Evolutionary conservation across 2,329 filamentous ascomycete genomes (phyloP).

Genomic region (Paraphaeosphaeria minitans): DNA sequence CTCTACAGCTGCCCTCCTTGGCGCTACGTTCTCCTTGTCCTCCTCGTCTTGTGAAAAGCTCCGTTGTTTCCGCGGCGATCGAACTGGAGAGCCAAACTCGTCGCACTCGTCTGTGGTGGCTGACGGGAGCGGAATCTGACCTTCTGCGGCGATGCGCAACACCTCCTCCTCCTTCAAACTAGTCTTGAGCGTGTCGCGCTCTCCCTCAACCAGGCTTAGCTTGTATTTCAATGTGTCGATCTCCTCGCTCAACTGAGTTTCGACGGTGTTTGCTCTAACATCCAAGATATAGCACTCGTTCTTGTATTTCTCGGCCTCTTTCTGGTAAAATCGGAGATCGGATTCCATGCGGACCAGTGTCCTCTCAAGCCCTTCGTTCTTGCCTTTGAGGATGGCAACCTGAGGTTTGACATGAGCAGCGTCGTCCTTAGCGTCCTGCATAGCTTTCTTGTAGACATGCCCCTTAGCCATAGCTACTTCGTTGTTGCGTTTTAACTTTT

Average conservation of each 20-base stretch:
- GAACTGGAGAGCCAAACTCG: constrained; percentile 67
- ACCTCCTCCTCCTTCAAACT: constrained; percentile 76
- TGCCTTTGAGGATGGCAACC: constrained; percentile 30
- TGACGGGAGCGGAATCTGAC: constrained; percentile 67
- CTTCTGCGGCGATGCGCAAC: constrained; percentile 73
- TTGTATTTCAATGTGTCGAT: constrained; percentile 67
- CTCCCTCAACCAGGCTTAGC: constrained; percentile 70
- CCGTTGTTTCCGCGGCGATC: constrained; percentile 54
- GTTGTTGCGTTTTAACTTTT: constrained; percentile 29
- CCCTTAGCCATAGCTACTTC: constrained; percentile 34
- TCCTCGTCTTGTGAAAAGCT: constrained; percentile 48
- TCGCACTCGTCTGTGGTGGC: constrained; percentile 59
- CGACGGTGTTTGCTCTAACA: constrained; percentile 64
- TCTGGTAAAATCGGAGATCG: constrained; percentile 39
- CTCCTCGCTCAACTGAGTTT: constrained; percentile 67
- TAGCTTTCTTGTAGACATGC: constrained; percentile 19
- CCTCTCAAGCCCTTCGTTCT: constrained; percentile 36
- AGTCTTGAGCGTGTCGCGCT: constrained; percentile 75
- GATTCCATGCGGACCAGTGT: constrained; percentile 34
- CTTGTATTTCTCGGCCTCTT: constrained; percentile 45
- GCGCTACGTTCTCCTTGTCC: constrained; percentile 54
- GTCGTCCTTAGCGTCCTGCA: constrained; percentile 33
- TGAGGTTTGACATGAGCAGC: constrained; percentile 19
- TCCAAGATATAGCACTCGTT: constrained; percentile 51
- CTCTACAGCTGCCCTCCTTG: constrained; percentile 53